Percentiles rank a stretch among this genome's conserved stretches.
Evolutionary conservation across 192 early-diverging fungal genomes (phyloP).

Genomic region (Podila clonocystis): DNA sequence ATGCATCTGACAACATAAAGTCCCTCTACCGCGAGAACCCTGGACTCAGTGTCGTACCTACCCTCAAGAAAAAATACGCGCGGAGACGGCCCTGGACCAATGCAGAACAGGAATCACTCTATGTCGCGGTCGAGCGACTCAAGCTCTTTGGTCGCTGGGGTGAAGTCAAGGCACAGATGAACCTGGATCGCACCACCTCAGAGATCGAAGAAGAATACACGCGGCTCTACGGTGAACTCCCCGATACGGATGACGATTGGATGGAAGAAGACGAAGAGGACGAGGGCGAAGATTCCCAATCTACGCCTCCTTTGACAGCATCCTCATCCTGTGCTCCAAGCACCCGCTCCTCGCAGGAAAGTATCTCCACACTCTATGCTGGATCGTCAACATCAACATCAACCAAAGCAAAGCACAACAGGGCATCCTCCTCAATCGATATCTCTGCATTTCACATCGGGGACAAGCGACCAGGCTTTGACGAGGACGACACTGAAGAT

Average conservation of each 20-base stretch:
- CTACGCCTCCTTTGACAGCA: conserved; percentile 27
- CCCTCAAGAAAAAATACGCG: not conserved
- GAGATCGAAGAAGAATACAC: conserved; percentile 43
- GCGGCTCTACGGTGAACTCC: conserved; percentile 39
- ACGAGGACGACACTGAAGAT: conserved; percentile 8
- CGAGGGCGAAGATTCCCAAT: not conserved
- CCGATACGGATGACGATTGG: conserved; percentile 29
- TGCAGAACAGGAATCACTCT: conserved; percentile 40
- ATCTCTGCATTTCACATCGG: not conserved
- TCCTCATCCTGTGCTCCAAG: conserved; percentile 23
- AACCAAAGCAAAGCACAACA: not conserved
- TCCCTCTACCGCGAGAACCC: not conserved
- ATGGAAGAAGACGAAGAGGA: not conserved
- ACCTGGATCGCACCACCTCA: conserved; percentile 19
- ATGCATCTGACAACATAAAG: conserved; percentile 2
- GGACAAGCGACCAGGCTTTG: conserved; percentile 7
- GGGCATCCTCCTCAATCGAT: not conserved
- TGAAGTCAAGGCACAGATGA: conserved; percentile 21
- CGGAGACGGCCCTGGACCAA: conserved; percentile 32
- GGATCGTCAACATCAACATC: not conserved
- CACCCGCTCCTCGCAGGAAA: conserved; percentile 31
- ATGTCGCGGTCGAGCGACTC: conserved; percentile 32
- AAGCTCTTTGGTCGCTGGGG: conserved; percentile 34
- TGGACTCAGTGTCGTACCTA: not conserved
- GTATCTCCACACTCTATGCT: conserved; percentile 15